Percentiles rank a stretch among this genome's conserved stretches.
These are phyloP conservation scores for Argentina anserina DNA, from an alignment of 306 rosid species.

Conservation along the genomic window DNA sequence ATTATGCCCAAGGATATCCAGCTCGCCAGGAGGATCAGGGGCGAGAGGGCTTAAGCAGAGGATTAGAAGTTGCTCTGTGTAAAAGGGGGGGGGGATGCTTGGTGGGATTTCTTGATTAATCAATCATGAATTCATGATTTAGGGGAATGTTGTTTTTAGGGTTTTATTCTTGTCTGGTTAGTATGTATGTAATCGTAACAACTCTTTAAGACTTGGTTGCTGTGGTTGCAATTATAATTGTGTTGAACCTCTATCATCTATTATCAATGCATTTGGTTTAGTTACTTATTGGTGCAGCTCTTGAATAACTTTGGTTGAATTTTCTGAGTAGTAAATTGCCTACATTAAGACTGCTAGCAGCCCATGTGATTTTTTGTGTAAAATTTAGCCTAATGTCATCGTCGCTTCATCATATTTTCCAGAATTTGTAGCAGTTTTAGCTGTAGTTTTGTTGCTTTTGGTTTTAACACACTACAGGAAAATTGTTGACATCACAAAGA, in stretches of 20 bases:
- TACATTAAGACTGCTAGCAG: neutral
- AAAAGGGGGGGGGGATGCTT: neutral
- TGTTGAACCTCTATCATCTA: neutral
- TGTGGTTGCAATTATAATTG: slow-evolving; percentile 1
- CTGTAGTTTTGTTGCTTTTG: neutral
- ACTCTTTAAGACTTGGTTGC: neutral
- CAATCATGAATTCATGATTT: neutral
- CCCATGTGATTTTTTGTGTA: neutral
- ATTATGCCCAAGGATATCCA: slow-evolving; percentile 40
- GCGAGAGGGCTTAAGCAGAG: slow-evolving; percentile 25
- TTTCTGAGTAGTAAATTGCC: neutral
- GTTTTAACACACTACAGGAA: neutral
- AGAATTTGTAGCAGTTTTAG: neutral
- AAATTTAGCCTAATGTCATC: neutral
- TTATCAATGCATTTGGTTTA: neutral
- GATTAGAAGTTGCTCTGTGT: neutral
- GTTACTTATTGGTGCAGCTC: neutral
- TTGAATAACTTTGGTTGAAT: neutral
- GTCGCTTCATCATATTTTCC: neutral
- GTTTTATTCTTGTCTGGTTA: neutral
- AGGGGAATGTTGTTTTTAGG: slow-evolving; percentile 2
- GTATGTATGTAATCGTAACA: neutral
- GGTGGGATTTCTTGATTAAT: slow-evolving; percentile 6
- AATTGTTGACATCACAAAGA: too few species aligned
- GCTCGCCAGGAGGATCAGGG: slow-evolving; percentile 42